Conservation (phyloP, 2,329 filamentous ascomycete species). For the Cytospora piceae region DNA sequence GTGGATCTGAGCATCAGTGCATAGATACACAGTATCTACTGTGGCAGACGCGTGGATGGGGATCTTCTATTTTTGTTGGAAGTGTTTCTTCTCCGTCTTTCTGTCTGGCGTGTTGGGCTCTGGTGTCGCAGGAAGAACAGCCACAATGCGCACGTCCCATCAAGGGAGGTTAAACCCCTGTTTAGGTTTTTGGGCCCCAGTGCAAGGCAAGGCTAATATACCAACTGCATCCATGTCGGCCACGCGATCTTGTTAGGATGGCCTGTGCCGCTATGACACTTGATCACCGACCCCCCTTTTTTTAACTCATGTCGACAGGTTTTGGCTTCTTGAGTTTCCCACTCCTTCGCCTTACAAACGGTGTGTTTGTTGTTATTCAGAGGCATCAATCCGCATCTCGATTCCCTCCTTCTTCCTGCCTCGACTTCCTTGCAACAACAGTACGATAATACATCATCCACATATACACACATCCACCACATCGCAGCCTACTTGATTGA, state of each 20-base stretch:
- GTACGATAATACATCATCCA: no score
- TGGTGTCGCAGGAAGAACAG: neutral
- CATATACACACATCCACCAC: no score
- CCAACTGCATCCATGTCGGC: constrained; percentile 25
- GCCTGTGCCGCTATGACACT: neutral
- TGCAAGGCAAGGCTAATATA: neutral
- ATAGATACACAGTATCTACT: no score
- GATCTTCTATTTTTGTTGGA: neutral
- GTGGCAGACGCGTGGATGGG: neutral
- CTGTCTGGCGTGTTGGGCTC: neutral
- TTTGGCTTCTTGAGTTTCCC: neutral
- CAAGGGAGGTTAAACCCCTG: no score
- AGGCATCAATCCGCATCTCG: constrained; percentile 19
- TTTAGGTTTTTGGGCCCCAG: no score
- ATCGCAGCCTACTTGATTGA: no score
- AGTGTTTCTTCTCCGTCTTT: neutral
- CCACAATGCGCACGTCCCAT: neutral
- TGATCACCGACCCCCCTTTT: neutral
- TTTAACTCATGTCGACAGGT: neutral
- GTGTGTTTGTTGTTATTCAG: neutral
- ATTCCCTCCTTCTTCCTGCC: constrained; percentile 10
- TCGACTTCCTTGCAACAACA: no score
- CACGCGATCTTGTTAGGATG: constrained; percentile 20
- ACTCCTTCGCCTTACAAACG: neutral
- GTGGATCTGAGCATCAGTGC: neutral